A percentile compares a stretch with the other conserved stretches of the same genome.
Evolutionary conservation across 208 protist species (phyloP).

Genomic region (Acanthamoeba sp.): DNA sequence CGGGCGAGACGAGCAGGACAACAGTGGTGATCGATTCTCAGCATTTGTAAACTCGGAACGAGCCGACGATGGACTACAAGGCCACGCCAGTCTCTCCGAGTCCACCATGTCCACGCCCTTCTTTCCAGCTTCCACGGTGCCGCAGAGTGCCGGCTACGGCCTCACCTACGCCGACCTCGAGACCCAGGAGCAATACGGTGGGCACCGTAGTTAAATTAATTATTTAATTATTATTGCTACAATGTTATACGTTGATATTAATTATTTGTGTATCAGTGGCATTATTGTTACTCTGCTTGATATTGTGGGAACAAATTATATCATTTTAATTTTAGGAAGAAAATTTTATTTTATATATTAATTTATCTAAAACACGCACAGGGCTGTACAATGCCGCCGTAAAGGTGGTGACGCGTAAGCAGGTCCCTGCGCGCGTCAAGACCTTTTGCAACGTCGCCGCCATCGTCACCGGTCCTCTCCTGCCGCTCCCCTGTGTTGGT

Average conservation of each 20-base stretch:
- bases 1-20: not conserved
- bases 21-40: not conserved
- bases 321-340: too few relatives aligned
- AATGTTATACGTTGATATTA: not conserved
- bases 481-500: not conserved
- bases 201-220: not conserved
- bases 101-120: not conserved
- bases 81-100: not conserved
- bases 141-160: not conserved
- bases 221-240: not conserved
- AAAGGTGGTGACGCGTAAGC: constrained; percentile 31
- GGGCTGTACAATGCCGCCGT: not conserved
- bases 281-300: too few relatives aligned
- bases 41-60: not conserved
- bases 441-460: constrained; percentile 22
- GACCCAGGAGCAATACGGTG: not conserved
- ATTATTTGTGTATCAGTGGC: too few relatives aligned
- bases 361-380: not conserved
- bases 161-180: constrained; percentile 14
- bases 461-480: not conserved
- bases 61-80: not conserved
- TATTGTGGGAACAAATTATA: too few relatives aligned
- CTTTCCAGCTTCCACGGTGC: not conserved
- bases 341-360: too few relatives aligned
- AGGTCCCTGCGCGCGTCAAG: not conserved